phyloP scores from a whole-genome alignment of 2,329 filamentous ascomycete genomes.

The Cordyceps pruinosa region DNA sequence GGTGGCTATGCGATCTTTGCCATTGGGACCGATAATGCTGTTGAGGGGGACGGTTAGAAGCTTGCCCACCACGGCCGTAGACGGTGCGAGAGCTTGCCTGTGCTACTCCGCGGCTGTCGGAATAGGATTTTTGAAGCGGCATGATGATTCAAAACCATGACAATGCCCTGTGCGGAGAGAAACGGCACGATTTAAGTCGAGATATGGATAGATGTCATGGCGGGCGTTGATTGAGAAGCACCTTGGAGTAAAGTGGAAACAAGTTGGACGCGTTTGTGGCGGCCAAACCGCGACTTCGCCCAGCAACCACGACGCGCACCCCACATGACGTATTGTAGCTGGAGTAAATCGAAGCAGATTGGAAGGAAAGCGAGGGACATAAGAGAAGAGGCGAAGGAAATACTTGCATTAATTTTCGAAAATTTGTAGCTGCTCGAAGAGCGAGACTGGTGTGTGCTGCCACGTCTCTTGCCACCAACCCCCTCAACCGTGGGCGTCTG shows the following conservation, averaged over 20 bases:
- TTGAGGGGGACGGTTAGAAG: not conserved
- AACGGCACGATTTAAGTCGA: not conserved
- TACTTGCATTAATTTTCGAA: too few relatives aligned
- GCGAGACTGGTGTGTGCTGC: too few relatives aligned
- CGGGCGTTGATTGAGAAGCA: not conserved
- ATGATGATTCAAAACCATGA: constrained; percentile 20
- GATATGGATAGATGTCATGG: not conserved
- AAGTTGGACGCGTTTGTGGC: constrained; percentile 7
- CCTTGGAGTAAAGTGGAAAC: not conserved
- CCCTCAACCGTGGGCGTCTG: too few relatives aligned
- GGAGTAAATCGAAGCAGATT: too few relatives aligned
- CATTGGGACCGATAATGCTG: constrained; percentile 38
- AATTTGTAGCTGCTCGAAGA: too few relatives aligned
- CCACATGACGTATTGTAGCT: not conserved
- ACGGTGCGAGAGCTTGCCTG: not conserved
- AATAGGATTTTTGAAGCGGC: constrained; percentile 17
- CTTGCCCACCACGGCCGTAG: too few relatives aligned
- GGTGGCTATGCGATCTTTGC: constrained; percentile 49
- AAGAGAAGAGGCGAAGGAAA: too few relatives aligned
- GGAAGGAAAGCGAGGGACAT: too few relatives aligned
- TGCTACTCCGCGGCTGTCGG: constrained; percentile 8
- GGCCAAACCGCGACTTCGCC: constrained; percentile 9
- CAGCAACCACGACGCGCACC: constrained; percentile 10
- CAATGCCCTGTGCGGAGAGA: constrained; percentile 15
- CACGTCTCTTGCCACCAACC: too few relatives aligned